These are phyloP conservation scores for Hansenula sp. DNA, from an alignment of 1,139 yeast species.

Conservation along the genomic window DNA sequence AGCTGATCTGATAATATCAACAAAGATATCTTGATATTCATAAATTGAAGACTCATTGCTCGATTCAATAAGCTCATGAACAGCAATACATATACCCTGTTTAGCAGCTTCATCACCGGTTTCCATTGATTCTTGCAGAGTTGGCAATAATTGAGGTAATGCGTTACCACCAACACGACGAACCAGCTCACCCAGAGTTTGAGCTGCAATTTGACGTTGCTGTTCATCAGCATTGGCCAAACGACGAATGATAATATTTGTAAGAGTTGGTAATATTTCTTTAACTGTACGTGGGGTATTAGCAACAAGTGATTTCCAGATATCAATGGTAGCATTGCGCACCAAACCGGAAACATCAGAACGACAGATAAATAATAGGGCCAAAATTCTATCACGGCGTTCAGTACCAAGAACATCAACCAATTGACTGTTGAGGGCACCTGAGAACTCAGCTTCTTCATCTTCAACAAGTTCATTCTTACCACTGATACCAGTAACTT, in stretches of 20 bases:
- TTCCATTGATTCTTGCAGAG: constrained; percentile 64
- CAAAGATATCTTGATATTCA: constrained; percentile 66
- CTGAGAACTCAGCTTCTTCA: constrained; percentile 49
- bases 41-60: constrained; percentile 60
- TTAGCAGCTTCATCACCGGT: constrained; percentile 73
- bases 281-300: constrained; percentile 96
- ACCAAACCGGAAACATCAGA: constrained; percentile 88
- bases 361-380: constrained; percentile 87
- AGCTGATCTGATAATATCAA: constrained; percentile 73
- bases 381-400: constrained; percentile 81
- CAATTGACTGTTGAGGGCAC: constrained; percentile 64
- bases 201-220: constrained; percentile 87
- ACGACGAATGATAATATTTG: constrained; percentile 74
- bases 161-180: constrained; percentile 94
- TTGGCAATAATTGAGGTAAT: constrained; percentile 78
- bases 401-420: constrained; percentile 80
- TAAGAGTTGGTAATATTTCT: constrained; percentile 84
- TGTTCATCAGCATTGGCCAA: constrained; percentile 77
- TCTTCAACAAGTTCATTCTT: constrained; percentile 64
- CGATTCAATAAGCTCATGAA: constrained; percentile 79
- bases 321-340: constrained; percentile 87
- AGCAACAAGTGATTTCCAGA: constrained; percentile 95
- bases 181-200: constrained; percentile 91
- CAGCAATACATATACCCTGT: constrained; percentile 95
- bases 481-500: constrained; percentile 82